Conservation (phyloP, 495 filamentous ascomycete species). For the Aspergillus homomorphus region DNA sequence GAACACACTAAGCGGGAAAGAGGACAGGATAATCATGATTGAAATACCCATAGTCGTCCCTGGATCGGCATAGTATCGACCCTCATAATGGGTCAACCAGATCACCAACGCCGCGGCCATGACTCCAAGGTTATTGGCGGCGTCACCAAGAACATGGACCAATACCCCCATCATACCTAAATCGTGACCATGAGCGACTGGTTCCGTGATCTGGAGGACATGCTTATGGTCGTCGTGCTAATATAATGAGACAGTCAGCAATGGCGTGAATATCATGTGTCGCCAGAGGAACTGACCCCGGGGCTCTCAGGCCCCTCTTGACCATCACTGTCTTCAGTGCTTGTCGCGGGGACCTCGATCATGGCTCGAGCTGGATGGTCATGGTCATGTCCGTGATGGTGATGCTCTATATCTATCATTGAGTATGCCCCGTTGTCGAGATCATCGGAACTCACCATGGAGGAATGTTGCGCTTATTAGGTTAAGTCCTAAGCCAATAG, state of each 20-base stretch:
- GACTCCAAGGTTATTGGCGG: slow-evolving; percentile 46
- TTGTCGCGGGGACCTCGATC: not conserved
- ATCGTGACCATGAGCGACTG: slow-evolving; percentile 22
- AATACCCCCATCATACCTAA: slow-evolving; percentile 47
- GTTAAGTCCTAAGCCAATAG: slow-evolving; percentile 74
- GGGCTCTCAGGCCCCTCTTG: slow-evolving; percentile 1
- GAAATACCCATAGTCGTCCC: slow-evolving; percentile 44
- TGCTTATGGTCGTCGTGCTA: slow-evolving; percentile 59
- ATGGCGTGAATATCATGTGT: not conserved
- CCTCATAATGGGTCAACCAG: slow-evolving; percentile 35
- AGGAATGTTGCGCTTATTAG: slow-evolving; percentile 75
- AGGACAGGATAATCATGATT: slow-evolving; percentile 41
- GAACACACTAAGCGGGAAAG: slow-evolving; percentile 35
- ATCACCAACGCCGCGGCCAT: slow-evolving; percentile 43
- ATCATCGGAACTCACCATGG: slow-evolving; percentile 50
- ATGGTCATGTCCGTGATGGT: slow-evolving; percentile 10
- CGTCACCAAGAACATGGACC: slow-evolving; percentile 46
- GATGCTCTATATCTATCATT: slow-evolving; percentile 6
- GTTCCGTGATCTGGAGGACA: slow-evolving; percentile 18
- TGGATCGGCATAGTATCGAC: slow-evolving; percentile 46
- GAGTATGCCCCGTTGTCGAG: not conserved
- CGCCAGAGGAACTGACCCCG: slow-evolving; percentile 1
- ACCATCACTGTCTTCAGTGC: not conserved
- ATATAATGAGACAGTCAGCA: slow-evolving; percentile 20
- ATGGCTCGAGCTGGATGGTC: slow-evolving; percentile 8